Evolutionary conservation across 495 filamentous ascomycete genomes (phyloP).

Genomic region (Lasiosphaeria hispida): DNA sequence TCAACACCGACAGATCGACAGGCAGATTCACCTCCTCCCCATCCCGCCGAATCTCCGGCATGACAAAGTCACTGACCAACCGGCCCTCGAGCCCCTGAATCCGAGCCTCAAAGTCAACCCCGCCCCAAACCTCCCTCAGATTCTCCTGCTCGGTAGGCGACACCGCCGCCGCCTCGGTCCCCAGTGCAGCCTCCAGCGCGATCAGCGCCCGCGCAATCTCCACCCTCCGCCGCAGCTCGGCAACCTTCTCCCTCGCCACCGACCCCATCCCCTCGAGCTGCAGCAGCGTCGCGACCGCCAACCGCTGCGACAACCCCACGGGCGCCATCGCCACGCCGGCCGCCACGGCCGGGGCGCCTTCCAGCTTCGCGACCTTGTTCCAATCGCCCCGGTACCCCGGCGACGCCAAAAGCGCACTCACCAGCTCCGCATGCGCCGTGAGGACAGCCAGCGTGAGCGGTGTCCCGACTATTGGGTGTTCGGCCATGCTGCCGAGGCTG

Average conservation of each 20-base stretch:
- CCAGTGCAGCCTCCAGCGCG: too few relatives aligned
- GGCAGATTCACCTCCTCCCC: constrained; percentile 6
- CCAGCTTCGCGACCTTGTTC: background rate
- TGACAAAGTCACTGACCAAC: background rate
- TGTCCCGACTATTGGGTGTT: background rate
- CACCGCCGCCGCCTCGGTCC: too few relatives aligned
- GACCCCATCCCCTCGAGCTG: too few relatives aligned
- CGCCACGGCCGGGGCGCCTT: too few relatives aligned
- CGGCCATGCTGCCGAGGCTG: background rate
- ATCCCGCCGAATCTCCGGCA: constrained; percentile 2
- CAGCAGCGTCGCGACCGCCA: too few relatives aligned
- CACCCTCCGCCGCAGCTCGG: too few relatives aligned
- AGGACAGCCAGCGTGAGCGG: background rate
- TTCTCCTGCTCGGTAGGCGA: too few relatives aligned
- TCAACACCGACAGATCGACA: constrained; percentile 10
- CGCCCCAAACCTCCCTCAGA: too few relatives aligned
- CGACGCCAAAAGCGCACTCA: background rate
- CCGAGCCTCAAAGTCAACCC: background rate
- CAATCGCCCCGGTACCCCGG: background rate
- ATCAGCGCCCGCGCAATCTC: too few relatives aligned
- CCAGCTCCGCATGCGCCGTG: background rate
- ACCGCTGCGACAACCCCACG: too few relatives aligned
- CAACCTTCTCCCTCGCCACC: too few relatives aligned
- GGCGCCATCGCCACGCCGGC: too few relatives aligned
- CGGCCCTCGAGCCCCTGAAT: background rate